phyloP scores from a whole-genome alignment of 169 alveolate species.

The Cryptosporidium canis region DNA sequence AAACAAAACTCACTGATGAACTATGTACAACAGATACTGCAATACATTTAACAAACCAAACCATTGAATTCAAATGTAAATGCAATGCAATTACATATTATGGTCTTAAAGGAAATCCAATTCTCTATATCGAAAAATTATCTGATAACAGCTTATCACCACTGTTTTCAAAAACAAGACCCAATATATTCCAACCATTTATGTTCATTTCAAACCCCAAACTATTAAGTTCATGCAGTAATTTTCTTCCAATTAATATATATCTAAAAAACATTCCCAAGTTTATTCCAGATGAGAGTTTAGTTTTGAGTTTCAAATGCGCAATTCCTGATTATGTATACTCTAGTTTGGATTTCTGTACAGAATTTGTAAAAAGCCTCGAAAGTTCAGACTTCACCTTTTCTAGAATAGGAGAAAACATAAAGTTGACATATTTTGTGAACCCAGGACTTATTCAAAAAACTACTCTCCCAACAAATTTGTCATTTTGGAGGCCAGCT shows the following conservation, averaged over 20 bases:
- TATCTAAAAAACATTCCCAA: conserved; percentile 17
- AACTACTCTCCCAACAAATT: neutral
- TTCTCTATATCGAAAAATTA: neutral
- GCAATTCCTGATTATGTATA: conserved; percentile 3
- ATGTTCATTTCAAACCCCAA: conserved; percentile 27
- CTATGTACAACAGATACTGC: conserved; percentile 28
- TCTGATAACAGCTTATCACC: neutral
- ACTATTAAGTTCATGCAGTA: conserved; percentile 4
- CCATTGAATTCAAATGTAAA: conserved; percentile 44
- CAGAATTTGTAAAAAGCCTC: neutral
- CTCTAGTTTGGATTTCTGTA: conserved; percentile 33
- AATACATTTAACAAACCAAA: conserved; percentile 23
- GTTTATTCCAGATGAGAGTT: conserved; percentile 14
- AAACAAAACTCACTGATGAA: neutral
- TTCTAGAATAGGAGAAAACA: conserved; percentile 12
- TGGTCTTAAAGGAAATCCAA: conserved; percentile 35
- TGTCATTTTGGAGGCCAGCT: conserved; percentile 27
- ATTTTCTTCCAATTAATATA: conserved; percentile 33
- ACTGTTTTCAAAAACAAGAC: conserved; percentile 24
- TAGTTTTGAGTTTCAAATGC: conserved; percentile 22
- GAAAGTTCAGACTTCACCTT: neutral
- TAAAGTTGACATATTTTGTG: conserved; percentile 28
- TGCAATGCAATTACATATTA: conserved; percentile 56
- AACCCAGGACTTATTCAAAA: neutral
- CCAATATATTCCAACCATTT: conserved; percentile 65